Percentiles rank a stretch among this genome's conserved stretches.
These are phyloP conservation scores for Cinnamomum micranthum DNA, from an alignment of 164 flowering plant species.

Conservation along the genomic window DNA sequence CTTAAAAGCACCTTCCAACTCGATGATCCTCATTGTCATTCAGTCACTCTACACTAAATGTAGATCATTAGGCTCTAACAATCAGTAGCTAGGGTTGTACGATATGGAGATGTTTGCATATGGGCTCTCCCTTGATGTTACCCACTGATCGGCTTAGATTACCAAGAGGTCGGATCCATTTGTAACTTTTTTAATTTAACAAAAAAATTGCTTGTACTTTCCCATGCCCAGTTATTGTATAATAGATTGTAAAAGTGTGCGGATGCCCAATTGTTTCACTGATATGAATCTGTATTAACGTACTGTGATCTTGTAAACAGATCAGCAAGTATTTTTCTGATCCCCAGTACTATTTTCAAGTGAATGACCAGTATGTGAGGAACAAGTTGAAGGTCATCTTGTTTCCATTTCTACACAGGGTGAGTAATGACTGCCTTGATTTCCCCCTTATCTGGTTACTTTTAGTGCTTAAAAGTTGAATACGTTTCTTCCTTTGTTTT, in stretches of 20 bases:
- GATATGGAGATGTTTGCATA: too few species aligned
- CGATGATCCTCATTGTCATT: too few species aligned
- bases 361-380: constrained; percentile 72
- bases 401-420: constrained; percentile 71
- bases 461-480: not conserved
- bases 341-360: constrained; percentile 81
- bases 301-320: constrained; percentile 25
- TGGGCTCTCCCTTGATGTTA: too few species aligned
- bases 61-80: too few species aligned
- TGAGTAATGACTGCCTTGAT: constrained; percentile 18
- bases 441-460: not conserved
- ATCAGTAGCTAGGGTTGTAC: too few species aligned
- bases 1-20: too few species aligned
- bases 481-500: not conserved
- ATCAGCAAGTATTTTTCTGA: constrained; percentile 67
- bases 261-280: too few species aligned
- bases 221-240: constrained; percentile 3
- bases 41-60: too few species aligned
- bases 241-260: too few species aligned
- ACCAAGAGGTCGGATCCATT: too few species aligned
- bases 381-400: constrained; percentile 73
- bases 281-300: too few species aligned
- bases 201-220: constrained; percentile 8
- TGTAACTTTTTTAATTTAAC: constrained; percentile 25
- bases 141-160: too few species aligned